Conservation (phyloP, 495 filamentous ascomycete genomes). For the Clavariopsis aquatica region DNA sequence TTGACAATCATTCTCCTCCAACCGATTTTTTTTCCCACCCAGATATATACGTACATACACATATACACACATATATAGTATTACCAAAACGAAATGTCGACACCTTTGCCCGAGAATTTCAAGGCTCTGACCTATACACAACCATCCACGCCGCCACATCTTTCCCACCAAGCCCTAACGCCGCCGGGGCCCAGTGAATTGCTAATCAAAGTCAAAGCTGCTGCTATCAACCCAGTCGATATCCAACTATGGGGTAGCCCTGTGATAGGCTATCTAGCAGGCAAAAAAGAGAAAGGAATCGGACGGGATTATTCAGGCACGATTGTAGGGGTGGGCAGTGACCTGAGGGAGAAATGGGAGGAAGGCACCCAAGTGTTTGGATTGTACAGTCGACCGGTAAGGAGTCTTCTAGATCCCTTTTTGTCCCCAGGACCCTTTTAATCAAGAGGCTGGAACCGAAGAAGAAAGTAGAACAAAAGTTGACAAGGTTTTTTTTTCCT, state of each 20-base stretch:
- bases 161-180: slow-evolving; percentile 8
- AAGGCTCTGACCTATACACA: slow-evolving; percentile 27
- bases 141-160: slow-evolving; percentile 10
- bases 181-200: slow-evolving; percentile 23
- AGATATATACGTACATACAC: too few relatives aligned
- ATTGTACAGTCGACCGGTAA: slow-evolving; percentile 24
- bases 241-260: slow-evolving; percentile 42
- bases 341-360: slow-evolving; percentile 29
- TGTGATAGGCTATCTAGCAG: slow-evolving; percentile 17
- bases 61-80: too few relatives aligned
- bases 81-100: background rate
- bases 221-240: slow-evolving; percentile 43
- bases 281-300: slow-evolving; percentile 36
- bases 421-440: too few relatives aligned
- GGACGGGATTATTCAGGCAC: slow-evolving; percentile 40
- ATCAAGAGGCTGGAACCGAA: too few relatives aligned
- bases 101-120: background rate
- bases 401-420: background rate
- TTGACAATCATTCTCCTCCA: background rate
- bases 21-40: background rate
- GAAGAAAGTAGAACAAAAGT: too few relatives aligned
- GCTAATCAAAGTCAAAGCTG: slow-evolving; percentile 39
- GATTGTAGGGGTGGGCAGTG: slow-evolving; percentile 32
- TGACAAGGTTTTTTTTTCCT: too few relatives aligned
- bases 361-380: slow-evolving; percentile 40